phyloP scores from a whole-genome alignment of 1,139 yeast genomes.

The Nakaseomyces glabratus region DNA sequence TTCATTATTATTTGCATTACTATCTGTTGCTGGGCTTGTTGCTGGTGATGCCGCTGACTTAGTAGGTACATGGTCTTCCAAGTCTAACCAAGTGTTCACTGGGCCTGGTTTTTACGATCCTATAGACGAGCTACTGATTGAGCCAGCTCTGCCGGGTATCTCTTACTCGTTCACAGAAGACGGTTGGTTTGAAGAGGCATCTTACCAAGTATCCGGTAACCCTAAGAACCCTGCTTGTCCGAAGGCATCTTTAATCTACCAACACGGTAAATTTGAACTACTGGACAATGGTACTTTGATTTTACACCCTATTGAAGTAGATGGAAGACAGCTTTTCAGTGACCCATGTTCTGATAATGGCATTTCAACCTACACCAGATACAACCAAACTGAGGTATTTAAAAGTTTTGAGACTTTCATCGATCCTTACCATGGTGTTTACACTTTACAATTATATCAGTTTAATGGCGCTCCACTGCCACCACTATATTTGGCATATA shows the following conservation, averaged over 20 bases:
- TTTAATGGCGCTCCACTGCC: slow-evolving; percentile 78
- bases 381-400: slow-evolving; percentile 57
- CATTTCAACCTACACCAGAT: slow-evolving; percentile 58
- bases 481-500: slow-evolving; percentile 83
- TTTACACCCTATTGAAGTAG: slow-evolving; percentile 70
- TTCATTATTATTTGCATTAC: slow-evolving; percentile 1
- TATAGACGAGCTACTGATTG: slow-evolving; percentile 83
- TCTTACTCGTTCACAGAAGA: slow-evolving; percentile 87
- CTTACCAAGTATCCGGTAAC: slow-evolving; percentile 67
- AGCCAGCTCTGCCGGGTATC: slow-evolving; percentile 92
- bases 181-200: slow-evolving; percentile 84
- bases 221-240: slow-evolving; percentile 75
- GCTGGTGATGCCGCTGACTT: slow-evolving; percentile 27
- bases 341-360: slow-evolving; percentile 66
- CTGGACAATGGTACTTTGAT: slow-evolving; percentile 56
- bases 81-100: slow-evolving; percentile 87
- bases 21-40: slow-evolving; percentile 8
- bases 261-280: slow-evolving; percentile 75
- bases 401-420: slow-evolving; percentile 49
- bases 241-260: slow-evolving; percentile 69
- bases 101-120: slow-evolving; percentile 98
- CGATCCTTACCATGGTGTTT: slow-evolving; percentile 77
- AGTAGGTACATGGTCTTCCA: slow-evolving; percentile 93
- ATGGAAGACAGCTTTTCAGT: slow-evolving; percentile 85
- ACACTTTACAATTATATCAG: slow-evolving; percentile 63